These are phyloP conservation scores for Exophiala bonariae DNA, from an alignment of 2,329 filamentous ascomycete species.

Conservation along the genomic window DNA sequence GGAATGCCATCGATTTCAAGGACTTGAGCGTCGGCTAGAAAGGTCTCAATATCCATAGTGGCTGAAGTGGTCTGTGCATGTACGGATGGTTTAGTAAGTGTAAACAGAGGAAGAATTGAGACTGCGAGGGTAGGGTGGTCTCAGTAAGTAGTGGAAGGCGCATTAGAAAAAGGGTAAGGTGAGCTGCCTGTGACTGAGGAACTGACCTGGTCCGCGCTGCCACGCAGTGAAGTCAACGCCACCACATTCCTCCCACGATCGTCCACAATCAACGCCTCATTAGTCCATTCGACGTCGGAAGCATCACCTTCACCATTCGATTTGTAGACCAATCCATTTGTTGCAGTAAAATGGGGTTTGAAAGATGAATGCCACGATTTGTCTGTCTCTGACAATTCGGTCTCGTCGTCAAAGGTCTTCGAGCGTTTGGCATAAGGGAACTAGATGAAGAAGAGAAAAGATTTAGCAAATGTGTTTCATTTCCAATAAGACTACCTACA, in stretches of 20 bases:
- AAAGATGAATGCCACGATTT: slow-evolving; percentile 69
- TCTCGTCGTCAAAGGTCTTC: slow-evolving; percentile 64
- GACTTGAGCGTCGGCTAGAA: slow-evolving; percentile 35
- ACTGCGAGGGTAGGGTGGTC: too few species aligned
- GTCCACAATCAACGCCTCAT: slow-evolving; percentile 4
- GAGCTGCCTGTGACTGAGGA: too few species aligned
- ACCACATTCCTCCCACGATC: slow-evolving; percentile 3
- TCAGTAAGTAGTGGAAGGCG: too few species aligned
- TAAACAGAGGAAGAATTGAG: background rate
- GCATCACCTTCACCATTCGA: background rate
- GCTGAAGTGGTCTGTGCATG: background rate
- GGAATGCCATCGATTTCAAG: slow-evolving; percentile 60
- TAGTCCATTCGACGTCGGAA: slow-evolving; percentile 5
- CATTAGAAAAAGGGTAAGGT: too few species aligned
- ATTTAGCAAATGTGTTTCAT: slow-evolving; percentile 42
- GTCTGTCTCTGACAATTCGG: slow-evolving; percentile 63
- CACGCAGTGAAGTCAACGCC: slow-evolving; percentile 14
- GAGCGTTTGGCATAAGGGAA: slow-evolving; percentile 82
- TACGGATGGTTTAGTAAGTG: slow-evolving; percentile 2
- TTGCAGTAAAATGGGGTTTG: slow-evolving; percentile 28
- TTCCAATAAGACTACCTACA: slow-evolving; percentile 42
- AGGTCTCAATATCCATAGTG: slow-evolving; percentile 13
- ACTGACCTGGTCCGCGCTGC: slow-evolving; percentile 5
- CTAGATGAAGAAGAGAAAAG: slow-evolving; percentile 52
- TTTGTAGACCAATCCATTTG: slow-evolving; percentile 21